phyloP scores from a whole-genome alignment of 73 alveolate species.

The Uronychia binucleata region DNA sequence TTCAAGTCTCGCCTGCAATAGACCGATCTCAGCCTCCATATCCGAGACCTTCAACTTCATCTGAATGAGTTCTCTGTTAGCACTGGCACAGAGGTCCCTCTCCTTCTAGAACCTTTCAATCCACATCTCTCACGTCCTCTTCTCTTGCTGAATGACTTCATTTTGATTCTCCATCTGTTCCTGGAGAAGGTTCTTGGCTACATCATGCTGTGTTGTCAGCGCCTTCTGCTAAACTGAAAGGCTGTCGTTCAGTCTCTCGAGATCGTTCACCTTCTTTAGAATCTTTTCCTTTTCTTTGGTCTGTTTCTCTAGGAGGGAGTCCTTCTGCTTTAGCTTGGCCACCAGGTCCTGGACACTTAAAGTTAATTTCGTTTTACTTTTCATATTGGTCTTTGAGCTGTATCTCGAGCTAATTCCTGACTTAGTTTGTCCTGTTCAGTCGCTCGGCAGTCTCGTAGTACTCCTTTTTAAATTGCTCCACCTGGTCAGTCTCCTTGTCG shows the following conservation, averaged over 20 bases:
- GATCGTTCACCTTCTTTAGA: background rate
- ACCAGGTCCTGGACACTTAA: background rate
- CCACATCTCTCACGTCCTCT: background rate
- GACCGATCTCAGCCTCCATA: background rate
- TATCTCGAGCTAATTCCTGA: background rate
- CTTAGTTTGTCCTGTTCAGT: background rate
- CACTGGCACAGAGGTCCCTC: background rate
- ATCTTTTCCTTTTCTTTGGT: background rate
- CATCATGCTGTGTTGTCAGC: background rate
- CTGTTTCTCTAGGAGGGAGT: background rate
- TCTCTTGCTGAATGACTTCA: background rate
- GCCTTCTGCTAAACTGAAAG: background rate
- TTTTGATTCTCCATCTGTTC: background rate
- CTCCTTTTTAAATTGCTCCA: background rate
- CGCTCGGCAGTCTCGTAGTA: background rate
- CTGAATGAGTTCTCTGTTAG: background rate
- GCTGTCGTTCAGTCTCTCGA: background rate
- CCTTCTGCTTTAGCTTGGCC: background rate
- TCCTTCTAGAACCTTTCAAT: background rate
- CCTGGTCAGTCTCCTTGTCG: background rate
- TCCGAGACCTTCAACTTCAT: background rate
- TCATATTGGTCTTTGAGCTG: background rate
- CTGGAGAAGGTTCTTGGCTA: background rate
- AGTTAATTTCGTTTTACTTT: background rate
- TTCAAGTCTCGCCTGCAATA: background rate